Evolutionary conservation across 2,329 filamentous ascomycete species (phyloP), one percentile per base, ranked within the genome.

Genomic region (Lachnellula subtilissima): DNA sequence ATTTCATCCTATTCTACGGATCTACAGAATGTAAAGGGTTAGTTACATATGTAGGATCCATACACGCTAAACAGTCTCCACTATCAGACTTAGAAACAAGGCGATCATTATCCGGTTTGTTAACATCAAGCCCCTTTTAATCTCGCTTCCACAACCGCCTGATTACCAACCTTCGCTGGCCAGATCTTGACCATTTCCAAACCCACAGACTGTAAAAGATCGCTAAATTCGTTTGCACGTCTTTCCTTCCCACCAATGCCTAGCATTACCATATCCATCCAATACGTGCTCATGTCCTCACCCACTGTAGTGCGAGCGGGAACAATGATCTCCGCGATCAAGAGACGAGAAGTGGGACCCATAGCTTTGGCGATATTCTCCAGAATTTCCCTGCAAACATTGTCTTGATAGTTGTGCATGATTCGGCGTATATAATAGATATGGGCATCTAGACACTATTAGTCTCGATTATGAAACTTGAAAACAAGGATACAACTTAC

Each of bases 321-420:
- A 5, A 69, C 53, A 22, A 67, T 53, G 43, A 69, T 61, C 35
- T 69, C 67, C 3, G 60, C 60, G 14, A 69, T 64, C 9, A 69
- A 45, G 9, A 68, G 50, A 9, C 67, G 59, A 25, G 64, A 66
- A 42, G 58, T 60, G 1, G 62, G 55, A 1, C 68, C 62, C 68
- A 72, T 72, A 0, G 67, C 67, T 1, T 50, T 55, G 6, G 54
- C 65, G 6, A 67, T 60, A 6, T 67, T 62, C 4, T 57, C 56
- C 11, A 66, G 52, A 42, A 66, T 64, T 36, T 61, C 50, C 57
- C 63, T 23, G 57, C 64, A 52, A 56, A 58, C 4, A 9, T 56
- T 35, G 35, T 65, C 67, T 19, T 66, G 64, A 64, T 67, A 72
- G 59, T 73, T 68, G 54, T 74, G 69, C 25, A 72, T 52, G 3